These are phyloP conservation scores for Cyberlindnera bimundalis DNA, from an alignment of 805 yeast genomes.

Conservation along the genomic window DNA sequence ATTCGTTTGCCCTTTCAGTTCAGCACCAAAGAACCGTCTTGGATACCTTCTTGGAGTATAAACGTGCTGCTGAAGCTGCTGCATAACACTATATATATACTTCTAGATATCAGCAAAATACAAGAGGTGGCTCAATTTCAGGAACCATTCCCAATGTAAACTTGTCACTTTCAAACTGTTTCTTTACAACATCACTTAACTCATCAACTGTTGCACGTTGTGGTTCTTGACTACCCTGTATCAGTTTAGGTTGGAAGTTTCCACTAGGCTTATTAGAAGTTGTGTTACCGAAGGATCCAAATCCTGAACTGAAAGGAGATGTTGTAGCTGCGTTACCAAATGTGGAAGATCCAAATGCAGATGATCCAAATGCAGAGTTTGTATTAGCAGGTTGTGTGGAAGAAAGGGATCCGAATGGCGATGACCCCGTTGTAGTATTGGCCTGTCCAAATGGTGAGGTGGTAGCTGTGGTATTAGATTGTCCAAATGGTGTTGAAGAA, in stretches of 20 bases:
- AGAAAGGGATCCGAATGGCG: no score
- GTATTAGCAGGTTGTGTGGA: neutral
- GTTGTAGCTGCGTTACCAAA: slow-evolving; percentile 8
- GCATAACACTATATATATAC: neutral
- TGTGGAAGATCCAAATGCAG: slow-evolving; percentile 3
- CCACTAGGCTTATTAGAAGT: slow-evolving; percentile 8
- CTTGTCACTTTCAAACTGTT: slow-evolving; percentile 42
- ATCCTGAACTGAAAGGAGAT: slow-evolving; percentile 9
- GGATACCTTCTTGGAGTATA: slow-evolving; percentile 28
- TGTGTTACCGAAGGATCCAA: slow-evolving; percentile 9
- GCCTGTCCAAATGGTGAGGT: slow-evolving; percentile 1
- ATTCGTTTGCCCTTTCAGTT: slow-evolving; percentile 51
- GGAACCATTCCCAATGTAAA: slow-evolving; percentile 68
- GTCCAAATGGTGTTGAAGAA: slow-evolving; percentile 5
- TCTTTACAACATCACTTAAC: slow-evolving; percentile 40
- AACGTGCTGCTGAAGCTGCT: slow-evolving; percentile 17
- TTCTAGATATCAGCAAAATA: slow-evolving; percentile 32
- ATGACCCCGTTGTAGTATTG: neutral
- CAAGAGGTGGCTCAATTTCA: slow-evolving; percentile 66
- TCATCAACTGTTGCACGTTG: slow-evolving; percentile 33
- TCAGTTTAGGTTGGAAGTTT: slow-evolving; percentile 22
- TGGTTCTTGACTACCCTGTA: slow-evolving; percentile 34
- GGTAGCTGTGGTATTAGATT: neutral
- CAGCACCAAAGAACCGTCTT: slow-evolving; percentile 38
- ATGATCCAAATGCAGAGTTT: slow-evolving; percentile 1